Conservation (phyloP, 495 filamentous ascomycete species). For the Penicillium tannophilum region DNA sequence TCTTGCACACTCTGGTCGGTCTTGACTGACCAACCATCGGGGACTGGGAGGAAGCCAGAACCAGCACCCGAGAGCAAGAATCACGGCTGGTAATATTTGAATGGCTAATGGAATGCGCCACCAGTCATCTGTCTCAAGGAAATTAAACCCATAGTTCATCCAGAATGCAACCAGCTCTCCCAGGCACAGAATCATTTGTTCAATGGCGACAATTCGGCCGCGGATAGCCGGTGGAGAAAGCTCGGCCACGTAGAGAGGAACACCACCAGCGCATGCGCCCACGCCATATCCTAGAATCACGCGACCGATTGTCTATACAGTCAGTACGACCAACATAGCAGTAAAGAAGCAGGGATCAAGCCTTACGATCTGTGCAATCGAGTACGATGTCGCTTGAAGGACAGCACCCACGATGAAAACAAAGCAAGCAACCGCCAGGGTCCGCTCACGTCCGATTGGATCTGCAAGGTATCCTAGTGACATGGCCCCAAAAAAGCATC, state of each 20-base stretch:
- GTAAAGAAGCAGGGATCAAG: not conserved
- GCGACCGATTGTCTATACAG: conserved; percentile 40
- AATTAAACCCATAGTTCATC: conserved; percentile 61
- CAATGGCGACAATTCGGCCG: conserved; percentile 70
- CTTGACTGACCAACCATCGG: conserved; percentile 71
- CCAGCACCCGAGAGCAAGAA: conserved; percentile 64
- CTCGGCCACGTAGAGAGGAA: conserved; percentile 71
- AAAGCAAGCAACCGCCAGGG: conserved; percentile 63
- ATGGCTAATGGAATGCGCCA: conserved; percentile 67
- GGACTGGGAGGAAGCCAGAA: conserved; percentile 76
- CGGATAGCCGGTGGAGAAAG: conserved; percentile 54
- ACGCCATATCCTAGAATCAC: conserved; percentile 64
- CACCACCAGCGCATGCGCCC: conserved; percentile 68
- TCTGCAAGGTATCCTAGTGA: conserved; percentile 73
- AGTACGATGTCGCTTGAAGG: conserved; percentile 60
- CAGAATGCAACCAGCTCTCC: conserved; percentile 82
- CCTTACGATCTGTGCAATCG: conserved; percentile 55
- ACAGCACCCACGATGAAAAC: conserved; percentile 75
- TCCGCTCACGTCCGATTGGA: conserved; percentile 69
- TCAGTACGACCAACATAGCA: not conserved
- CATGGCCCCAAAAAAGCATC: conserved; percentile 61
- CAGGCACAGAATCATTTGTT: conserved; percentile 70
- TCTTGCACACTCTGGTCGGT: conserved; percentile 66
- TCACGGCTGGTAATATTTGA: conserved; percentile 59
- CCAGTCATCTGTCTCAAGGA: conserved; percentile 56